Conservation (phyloP, 2,329 filamentous ascomycete genomes). For the Pseudopithomyces chartarum region DNA sequence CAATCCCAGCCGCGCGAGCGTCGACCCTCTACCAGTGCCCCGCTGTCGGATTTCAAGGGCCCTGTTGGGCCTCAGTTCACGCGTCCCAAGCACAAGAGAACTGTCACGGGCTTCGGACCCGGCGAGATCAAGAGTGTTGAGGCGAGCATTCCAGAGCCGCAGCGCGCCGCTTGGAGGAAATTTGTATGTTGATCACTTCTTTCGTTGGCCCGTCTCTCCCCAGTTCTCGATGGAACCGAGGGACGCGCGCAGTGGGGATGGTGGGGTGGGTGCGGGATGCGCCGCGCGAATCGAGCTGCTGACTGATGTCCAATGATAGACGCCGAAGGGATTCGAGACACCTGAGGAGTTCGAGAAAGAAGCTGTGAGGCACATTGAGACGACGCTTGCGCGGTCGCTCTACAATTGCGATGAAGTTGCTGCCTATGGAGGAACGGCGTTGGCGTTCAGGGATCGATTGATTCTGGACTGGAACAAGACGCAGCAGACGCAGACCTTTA, state of each 20-base stretch:
- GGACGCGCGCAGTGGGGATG: conserved; percentile 5
- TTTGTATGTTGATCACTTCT: conserved; percentile 51
- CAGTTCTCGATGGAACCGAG: not conserved
- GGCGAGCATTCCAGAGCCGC: conserved; percentile 85
- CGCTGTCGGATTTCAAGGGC: conserved; percentile 84
- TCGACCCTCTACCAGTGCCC: conserved; percentile 79
- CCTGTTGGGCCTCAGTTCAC: conserved; percentile 80
- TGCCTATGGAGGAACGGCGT: conserved; percentile 85
- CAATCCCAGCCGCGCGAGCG: conserved; percentile 66
- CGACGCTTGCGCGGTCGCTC: conserved; percentile 90
- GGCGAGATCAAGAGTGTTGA: conserved; percentile 93
- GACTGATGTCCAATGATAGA: conserved; percentile 47
- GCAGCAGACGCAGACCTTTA: conserved; percentile 91
- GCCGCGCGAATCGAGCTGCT: conserved; percentile 9
- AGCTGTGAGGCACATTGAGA: conserved; percentile 93
- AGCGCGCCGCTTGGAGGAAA: conserved; percentile 77
- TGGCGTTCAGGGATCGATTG: conserved; percentile 91
- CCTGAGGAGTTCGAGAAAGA: conserved; percentile 85
- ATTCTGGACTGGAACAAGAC: conserved; percentile 98
- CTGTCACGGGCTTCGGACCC: conserved; percentile 90
- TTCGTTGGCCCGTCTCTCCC: not conserved
- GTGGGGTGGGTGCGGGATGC: conserved; percentile 22
- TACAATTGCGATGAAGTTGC: conserved; percentile 97
- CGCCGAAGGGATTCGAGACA: conserved; percentile 71
- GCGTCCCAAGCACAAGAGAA: conserved; percentile 95